phyloP scores from a whole-genome alignment of 164 flowering plant species.

The Buxus sempervirens region DNA sequence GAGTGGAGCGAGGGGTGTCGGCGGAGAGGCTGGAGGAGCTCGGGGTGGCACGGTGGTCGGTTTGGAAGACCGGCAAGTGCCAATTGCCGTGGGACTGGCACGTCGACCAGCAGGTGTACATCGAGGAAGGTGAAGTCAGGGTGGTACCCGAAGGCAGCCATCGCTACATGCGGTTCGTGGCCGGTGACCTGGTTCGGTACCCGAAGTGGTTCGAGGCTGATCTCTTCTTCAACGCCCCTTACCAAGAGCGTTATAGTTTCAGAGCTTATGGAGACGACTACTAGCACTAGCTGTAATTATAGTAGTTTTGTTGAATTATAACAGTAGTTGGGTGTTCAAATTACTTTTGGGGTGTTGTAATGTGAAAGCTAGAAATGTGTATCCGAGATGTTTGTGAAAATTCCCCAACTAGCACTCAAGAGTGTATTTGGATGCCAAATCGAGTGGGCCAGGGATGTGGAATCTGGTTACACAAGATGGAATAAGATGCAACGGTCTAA shows the following conservation, averaged over 20 bases:
- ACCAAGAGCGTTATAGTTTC: slow-evolving; percentile 76
- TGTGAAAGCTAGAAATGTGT: neutral
- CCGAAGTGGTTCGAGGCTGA: slow-evolving; percentile 96
- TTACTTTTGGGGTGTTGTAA: too few relatives aligned
- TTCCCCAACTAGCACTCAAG: too few relatives aligned
- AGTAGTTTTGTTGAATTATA: neutral
- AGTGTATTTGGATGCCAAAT: too few relatives aligned
- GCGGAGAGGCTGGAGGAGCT: slow-evolving; percentile 54
- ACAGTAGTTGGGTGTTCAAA: too few relatives aligned
- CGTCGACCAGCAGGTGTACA: slow-evolving; percentile 76
- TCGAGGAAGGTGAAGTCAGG: slow-evolving; percentile 81
- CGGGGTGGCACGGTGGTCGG: slow-evolving; percentile 67
- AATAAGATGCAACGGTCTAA: too few relatives aligned
- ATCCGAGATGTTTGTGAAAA: neutral
- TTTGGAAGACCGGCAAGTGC: slow-evolving; percentile 85
- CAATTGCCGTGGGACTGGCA: slow-evolving; percentile 89
- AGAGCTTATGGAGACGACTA: slow-evolving; percentile 76
- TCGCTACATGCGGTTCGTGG: slow-evolving; percentile 53
- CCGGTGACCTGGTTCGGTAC: slow-evolving; percentile 80
- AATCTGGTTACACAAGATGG: too few relatives aligned
- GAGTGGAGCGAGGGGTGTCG: slow-evolving; percentile 61
- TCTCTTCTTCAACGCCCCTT: slow-evolving; percentile 70
- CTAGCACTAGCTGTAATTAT: neutral
- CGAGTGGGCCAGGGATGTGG: too few relatives aligned
- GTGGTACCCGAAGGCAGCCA: slow-evolving; percentile 84